Base-by-base conservation (phyloP, 257 asterid genomes). In the Nicotiana tabacum region DNA sequence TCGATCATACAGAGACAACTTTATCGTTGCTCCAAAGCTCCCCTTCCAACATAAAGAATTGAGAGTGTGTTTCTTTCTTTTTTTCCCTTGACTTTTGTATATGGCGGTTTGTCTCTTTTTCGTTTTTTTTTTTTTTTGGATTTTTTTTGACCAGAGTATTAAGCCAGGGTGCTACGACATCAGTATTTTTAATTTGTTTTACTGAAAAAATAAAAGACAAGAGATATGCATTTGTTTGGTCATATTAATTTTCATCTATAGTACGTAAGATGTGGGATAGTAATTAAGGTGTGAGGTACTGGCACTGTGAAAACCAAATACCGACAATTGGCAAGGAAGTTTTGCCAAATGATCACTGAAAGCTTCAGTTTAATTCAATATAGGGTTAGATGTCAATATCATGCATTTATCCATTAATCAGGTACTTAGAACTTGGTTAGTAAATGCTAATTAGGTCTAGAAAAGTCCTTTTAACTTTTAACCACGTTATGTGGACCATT, bases 401-500 rank as follows among this genome's bases (percentile, higher is more conserved):
- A 48, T 13, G 12, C 62, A 43, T 72, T 72, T 43, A 10, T 61
- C 39, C 74, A 46, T 37, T 27, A 65, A 60, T 21, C 72, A 80
- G 62, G 72, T 43, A 37, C 72, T 61, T 60, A 65, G 76, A 60
- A 48, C 72, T 43, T 80, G 24, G 58, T 80, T 80, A 30, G 6
- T 80, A 21, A 62, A 24, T 80, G 82, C 58, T 79, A 65, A 80
- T 65, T 65, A 48, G 65, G 80, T 76, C 65, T 3, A 76, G 3
- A 76, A 76, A 76, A 76, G 65, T 29, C 9, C 5, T 15, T 51
- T 76, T 53, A 76, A 76, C 80, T 76, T 74, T 76, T 76, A 76
- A 51, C 76, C 76, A 62, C 56, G 72, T 60, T 80, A 74, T 70
- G 83, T 62, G 83, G 76, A 62, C 83, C 83, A 80, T 76, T 62